Percentiles rank a stretch among this genome's conserved stretches.
Evolutionary conservation across 1,284 basidiomycete genomes (phyloP).

Genomic region (Ustilago nuda): DNA sequence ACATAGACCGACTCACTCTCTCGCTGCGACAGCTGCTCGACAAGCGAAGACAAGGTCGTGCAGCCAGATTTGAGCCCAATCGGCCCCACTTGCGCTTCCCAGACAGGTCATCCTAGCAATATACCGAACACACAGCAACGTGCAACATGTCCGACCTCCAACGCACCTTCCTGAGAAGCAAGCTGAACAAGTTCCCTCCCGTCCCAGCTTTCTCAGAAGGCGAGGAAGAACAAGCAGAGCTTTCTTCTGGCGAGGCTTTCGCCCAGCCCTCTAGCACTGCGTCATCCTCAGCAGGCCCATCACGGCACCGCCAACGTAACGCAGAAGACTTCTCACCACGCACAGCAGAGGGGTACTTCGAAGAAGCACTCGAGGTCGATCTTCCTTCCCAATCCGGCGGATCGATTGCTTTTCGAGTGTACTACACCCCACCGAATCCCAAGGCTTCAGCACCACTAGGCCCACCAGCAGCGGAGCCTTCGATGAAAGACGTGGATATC

Average conservation of each 20-base stretch:
- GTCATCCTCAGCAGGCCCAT: background rate
- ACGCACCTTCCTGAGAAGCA: constrained; percentile 46
- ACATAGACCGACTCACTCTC: background rate
- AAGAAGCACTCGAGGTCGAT: constrained; percentile 63
- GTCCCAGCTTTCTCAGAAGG: constrained; percentile 38
- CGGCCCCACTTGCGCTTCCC: background rate
- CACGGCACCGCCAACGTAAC: constrained; percentile 9
- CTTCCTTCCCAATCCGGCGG: constrained; percentile 28
- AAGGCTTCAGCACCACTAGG: background rate
- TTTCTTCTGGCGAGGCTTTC: constrained; percentile 10
- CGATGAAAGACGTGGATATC: constrained; percentile 17
- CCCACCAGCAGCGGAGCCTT: background rate
- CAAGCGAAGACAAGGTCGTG: no score
- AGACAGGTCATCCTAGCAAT: background rate
- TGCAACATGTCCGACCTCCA: constrained; percentile 41
- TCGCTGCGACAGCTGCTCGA: background rate
- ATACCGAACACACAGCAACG: background rate
- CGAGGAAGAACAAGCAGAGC: constrained; percentile 18
- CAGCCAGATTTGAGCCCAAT: no score
- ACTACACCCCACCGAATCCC: constrained; percentile 63
- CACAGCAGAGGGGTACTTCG: constrained; percentile 61
- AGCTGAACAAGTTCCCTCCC: constrained; percentile 44
- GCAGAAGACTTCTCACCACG: constrained; percentile 47
- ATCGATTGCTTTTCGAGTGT: constrained; percentile 70
- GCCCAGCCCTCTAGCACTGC: constrained; percentile 1